Percentiles rank a stretch among this genome's conserved stretches.
Conservation (phyloP, 352 stramenopile genomes). For the Globisporangium mamillatum region DNA sequence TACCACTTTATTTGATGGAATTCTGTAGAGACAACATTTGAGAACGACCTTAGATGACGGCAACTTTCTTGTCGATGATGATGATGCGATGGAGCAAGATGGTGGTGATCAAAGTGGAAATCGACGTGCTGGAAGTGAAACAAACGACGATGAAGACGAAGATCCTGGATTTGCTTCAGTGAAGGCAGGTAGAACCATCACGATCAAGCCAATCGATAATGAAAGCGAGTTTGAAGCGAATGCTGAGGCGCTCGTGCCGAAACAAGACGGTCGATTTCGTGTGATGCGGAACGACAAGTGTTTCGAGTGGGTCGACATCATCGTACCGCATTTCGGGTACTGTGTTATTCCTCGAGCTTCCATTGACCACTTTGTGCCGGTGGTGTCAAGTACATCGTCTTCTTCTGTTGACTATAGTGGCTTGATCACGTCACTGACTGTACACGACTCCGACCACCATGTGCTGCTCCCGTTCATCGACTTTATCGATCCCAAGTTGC, state of each 20-base stretch:
- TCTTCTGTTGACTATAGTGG: background rate
- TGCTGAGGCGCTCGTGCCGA: background rate
- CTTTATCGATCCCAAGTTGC: constrained; percentile 1
- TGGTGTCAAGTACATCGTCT: background rate
- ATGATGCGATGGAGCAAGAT: background rate
- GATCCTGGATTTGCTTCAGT: background rate
- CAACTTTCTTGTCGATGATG: background rate
- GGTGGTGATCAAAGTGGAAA: background rate
- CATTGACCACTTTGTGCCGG: background rate
- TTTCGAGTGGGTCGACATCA: constrained; percentile 3
- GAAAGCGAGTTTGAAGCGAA: background rate
- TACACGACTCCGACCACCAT: background rate
- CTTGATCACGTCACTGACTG: background rate
- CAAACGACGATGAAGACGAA: background rate
- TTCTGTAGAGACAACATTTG: no score
- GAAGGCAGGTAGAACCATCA: background rate
- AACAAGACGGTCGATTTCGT: background rate
- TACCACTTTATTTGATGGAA: no score
- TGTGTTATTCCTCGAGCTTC: background rate
- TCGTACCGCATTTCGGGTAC: constrained; percentile 2
- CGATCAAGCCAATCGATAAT: background rate
- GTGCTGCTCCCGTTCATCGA: background rate
- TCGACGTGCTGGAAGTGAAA: no score
- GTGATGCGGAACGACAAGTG: constrained; percentile 5
- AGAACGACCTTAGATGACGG: no score